Evolutionary conservation across 192 early-diverging fungal species (phyloP).

Genomic region (Backusella mclennaniae): DNA sequence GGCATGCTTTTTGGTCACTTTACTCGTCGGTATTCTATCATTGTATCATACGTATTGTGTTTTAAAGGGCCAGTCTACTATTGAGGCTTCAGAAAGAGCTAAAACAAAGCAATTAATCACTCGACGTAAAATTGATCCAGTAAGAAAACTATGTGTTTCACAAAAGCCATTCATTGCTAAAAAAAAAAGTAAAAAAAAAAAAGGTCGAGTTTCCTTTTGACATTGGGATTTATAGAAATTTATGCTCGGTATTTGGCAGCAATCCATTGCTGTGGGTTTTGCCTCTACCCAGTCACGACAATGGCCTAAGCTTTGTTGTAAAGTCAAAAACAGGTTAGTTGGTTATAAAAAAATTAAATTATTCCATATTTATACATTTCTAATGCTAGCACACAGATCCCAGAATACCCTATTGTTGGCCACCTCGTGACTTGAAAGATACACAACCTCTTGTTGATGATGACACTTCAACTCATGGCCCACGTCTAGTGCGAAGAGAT

Average conservation of each 20-base stretch:
- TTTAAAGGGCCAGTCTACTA: slow-evolving; percentile 65
- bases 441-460: slow-evolving; percentile 2
- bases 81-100: slow-evolving; percentile 71
- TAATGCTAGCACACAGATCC: slow-evolving; percentile 16
- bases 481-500: slow-evolving; percentile 33
- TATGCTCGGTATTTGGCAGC: slow-evolving; percentile 69
- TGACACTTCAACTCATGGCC: background rate
- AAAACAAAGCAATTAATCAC: slow-evolving; percentile 59
- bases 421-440: slow-evolving; percentile 32
- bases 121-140: slow-evolving; percentile 47
- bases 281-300: slow-evolving; percentile 57
- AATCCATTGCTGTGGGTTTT: slow-evolving; percentile 67
- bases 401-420: slow-evolving; percentile 24
- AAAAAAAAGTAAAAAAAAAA: background rate
- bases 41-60: slow-evolving; percentile 72
- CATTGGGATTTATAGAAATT: slow-evolving; percentile 68
- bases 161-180: background rate
- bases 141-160: slow-evolving; percentile 16
- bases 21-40: slow-evolving; percentile 63
- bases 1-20: slow-evolving; percentile 62
- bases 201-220: slow-evolving; percentile 77
- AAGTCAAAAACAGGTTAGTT: slow-evolving; percentile 36
- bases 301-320: slow-evolving; percentile 68
- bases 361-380: slow-evolving; percentile 5
- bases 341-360: background rate